phyloP scores from a whole-genome alignment of 148 eudicot species.

The Tetragonia tetragonoides region DNA sequence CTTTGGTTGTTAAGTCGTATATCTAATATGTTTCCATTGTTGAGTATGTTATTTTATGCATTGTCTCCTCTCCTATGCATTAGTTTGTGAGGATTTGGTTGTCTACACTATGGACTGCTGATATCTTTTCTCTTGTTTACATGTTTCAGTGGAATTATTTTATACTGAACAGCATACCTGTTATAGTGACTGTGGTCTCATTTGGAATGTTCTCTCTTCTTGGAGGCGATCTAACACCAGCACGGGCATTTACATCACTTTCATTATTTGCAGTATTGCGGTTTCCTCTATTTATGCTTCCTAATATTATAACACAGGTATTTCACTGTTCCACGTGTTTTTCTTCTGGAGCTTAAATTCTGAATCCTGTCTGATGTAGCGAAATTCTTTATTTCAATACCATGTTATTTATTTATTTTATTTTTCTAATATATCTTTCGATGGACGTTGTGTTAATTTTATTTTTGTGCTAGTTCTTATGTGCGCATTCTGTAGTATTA shows the following conservation, averaged over 20 bases:
- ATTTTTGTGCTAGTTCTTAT: background rate
- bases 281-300: slow-evolving; percentile 94
- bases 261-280: slow-evolving; percentile 87
- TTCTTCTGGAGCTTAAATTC: background rate
- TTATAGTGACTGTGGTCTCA: slow-evolving; percentile 84
- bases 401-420: background rate
- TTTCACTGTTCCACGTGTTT: background rate
- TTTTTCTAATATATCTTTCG: background rate
- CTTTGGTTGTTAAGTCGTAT: too few relatives aligned
- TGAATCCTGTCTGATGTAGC: background rate
- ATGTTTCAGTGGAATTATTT: slow-evolving; percentile 84
- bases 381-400: background rate
- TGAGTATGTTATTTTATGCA: background rate
- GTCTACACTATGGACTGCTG: background rate
- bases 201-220: slow-evolving; percentile 87
- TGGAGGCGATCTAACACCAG: slow-evolving; percentile 96
- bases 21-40: background rate
- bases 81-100: background rate
- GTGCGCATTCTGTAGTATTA: slow-evolving; percentile 13
- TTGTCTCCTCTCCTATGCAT: background rate
- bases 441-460: background rate
- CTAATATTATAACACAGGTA: slow-evolving; percentile 92
- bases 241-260: slow-evolving; percentile 93
- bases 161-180: slow-evolving; percentile 85
- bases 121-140: slow-evolving; percentile 12